Evolutionary conservation across 805 yeast species (phyloP).

Genomic region (Candida corydali): DNA sequence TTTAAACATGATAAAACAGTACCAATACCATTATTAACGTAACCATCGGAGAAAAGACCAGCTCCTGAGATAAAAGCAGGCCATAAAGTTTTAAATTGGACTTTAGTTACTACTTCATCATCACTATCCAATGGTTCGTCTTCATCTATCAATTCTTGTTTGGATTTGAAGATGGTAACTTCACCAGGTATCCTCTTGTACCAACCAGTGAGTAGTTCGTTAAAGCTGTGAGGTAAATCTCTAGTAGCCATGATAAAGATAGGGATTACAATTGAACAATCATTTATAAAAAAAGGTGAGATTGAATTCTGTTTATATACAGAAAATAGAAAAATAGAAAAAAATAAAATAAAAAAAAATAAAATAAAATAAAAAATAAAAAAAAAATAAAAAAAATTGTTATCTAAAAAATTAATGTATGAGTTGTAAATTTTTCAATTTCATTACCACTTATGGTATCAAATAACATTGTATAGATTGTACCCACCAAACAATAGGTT

Average conservation of each 20-base stretch:
- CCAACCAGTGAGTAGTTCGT: conserved; percentile 33
- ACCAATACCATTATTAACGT: conserved; percentile 79
- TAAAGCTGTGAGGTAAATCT: conserved; percentile 44
- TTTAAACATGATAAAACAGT: conserved; percentile 71
- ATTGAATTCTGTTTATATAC: too few relatives aligned
- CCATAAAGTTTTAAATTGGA: conserved; percentile 36
- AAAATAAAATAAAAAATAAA: too few relatives aligned
- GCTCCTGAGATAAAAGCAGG: conserved; percentile 84
- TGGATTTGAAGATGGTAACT: conserved; percentile 32
- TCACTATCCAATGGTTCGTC: conserved; percentile 11
- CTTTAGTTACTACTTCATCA: conserved; percentile 16
- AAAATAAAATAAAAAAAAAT: too few relatives aligned
- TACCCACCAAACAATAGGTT: too few relatives aligned
- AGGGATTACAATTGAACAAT: too few relatives aligned
- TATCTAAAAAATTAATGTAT: too few relatives aligned
- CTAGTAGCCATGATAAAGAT: conserved; percentile 31
- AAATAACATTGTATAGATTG: too few relatives aligned
- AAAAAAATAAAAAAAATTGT: too few relatives aligned
- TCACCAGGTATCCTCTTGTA: conserved; percentile 38
- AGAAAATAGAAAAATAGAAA: too few relatives aligned
- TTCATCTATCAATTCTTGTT: conserved; percentile 15
- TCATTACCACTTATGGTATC: too few relatives aligned
- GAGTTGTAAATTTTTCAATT: too few relatives aligned
- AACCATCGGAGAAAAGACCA: conserved; percentile 91
- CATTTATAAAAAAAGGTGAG: too few relatives aligned